phyloP scores from a whole-genome alignment of 495 filamentous ascomycete genomes.

The Bacidia rubella region DNA sequence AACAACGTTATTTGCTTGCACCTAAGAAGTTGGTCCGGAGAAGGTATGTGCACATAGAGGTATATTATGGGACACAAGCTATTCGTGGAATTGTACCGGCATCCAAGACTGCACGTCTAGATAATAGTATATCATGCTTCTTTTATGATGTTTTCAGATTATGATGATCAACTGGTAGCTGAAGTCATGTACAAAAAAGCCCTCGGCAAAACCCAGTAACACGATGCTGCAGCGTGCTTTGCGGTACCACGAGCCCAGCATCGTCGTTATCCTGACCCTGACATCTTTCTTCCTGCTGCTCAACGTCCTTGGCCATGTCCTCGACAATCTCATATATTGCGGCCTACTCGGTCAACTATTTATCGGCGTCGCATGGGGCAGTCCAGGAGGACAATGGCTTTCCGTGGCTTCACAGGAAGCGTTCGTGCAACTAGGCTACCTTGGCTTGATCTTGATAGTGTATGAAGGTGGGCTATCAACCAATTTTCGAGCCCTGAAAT shows the following conservation, averaged over 20 bases:
- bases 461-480: constrained; percentile 64
- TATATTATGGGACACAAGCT: no score
- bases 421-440: constrained; percentile 58
- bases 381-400: constrained; percentile 45
- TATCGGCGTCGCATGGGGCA: constrained; percentile 57
- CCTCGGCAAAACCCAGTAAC: no score
- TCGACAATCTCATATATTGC: constrained; percentile 54
- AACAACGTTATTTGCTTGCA: no score
- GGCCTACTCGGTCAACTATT: constrained; percentile 64
- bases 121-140: no score
- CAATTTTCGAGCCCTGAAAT: constrained; percentile 39
- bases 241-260: constrained; percentile 47
- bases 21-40: no score
- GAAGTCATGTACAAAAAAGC: no score
- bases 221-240: no score
- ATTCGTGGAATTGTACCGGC: no score
- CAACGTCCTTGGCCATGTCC: constrained; percentile 41
- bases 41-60: no score
- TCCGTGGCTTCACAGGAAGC: constrained; percentile 32
- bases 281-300: constrained; percentile 54
- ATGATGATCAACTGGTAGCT: no score
- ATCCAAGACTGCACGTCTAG: no score
- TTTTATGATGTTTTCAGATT: no score
- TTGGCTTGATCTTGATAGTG: constrained; percentile 62
- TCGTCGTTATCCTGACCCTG: constrained; percentile 43